These are phyloP conservation scores for Rhinocladiella mackenziei DNA, from an alignment of 2,329 filamentous ascomycete species.

Conservation along the genomic window DNA sequence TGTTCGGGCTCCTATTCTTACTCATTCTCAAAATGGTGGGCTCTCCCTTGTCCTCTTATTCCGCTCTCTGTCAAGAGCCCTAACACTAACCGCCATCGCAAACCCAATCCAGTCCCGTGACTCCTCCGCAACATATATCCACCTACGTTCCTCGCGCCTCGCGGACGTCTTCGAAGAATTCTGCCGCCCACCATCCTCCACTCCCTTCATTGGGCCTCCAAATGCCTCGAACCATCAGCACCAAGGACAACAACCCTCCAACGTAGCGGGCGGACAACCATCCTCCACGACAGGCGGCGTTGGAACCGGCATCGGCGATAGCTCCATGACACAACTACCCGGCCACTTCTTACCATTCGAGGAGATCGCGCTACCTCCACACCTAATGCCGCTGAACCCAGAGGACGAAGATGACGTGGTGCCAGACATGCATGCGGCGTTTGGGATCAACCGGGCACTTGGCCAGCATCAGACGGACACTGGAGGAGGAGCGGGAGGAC, in stretches of 20 bases:
- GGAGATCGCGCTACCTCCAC: constrained; percentile 57
- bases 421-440: constrained; percentile 63
- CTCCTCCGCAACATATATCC: constrained; percentile 47
- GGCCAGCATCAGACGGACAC: constrained; percentile 50
- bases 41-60: not conserved
- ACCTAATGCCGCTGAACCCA: constrained; percentile 61
- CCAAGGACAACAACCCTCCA: constrained; percentile 10
- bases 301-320: constrained; percentile 24
- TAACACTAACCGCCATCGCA: not conserved
- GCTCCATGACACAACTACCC: constrained; percentile 31
- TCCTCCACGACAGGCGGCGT: constrained; percentile 5
- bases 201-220: constrained; percentile 16
- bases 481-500: constrained; percentile 44
- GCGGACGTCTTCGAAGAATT: constrained; percentile 51
- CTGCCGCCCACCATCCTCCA: constrained; percentile 42
- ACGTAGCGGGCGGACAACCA: constrained; percentile 15
- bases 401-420: constrained; percentile 66
- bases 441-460: constrained; percentile 61
- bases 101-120: constrained; percentile 46
- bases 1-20: too few relatives aligned
- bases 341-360: constrained; percentile 51
- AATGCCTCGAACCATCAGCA: constrained; percentile 1
- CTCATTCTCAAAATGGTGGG: not conserved
- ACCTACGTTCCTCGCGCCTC: constrained; percentile 47
- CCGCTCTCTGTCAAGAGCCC: not conserved